These are phyloP conservation scores for Yamadazyma diospyri DNA, from an alignment of 1,139 yeast species.

Conservation along the genomic window DNA sequence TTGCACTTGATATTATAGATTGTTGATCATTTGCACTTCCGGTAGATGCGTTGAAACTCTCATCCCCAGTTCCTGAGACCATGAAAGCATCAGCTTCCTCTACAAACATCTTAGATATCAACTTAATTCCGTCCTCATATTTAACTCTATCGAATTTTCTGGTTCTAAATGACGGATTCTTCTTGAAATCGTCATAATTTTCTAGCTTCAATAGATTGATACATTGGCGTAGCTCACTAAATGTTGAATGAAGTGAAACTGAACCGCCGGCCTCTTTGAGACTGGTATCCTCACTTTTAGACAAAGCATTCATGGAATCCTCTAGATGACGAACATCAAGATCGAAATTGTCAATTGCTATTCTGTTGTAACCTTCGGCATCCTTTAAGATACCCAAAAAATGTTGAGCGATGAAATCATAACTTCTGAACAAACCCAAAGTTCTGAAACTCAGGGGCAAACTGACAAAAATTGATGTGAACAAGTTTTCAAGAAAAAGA, in stretches of 20 bases:
- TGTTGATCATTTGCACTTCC: slow-evolving; percentile 22
- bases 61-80: slow-evolving; percentile 16
- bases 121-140: slow-evolving; percentile 38
- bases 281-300: slow-evolving; percentile 8
- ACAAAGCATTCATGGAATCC: slow-evolving; percentile 30
- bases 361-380: slow-evolving; percentile 38
- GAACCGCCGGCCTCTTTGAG: slow-evolving; percentile 26
- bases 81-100: slow-evolving; percentile 14
- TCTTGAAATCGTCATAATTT: slow-evolving; percentile 37
- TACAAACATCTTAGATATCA: slow-evolving; percentile 36
- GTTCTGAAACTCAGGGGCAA: slow-evolving; percentile 78
- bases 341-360: slow-evolving; percentile 43
- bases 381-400: slow-evolving; percentile 59
- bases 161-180: slow-evolving; percentile 38
- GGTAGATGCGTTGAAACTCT: slow-evolving; percentile 16
- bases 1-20: slow-evolving; percentile 24
- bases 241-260: slow-evolving; percentile 44
- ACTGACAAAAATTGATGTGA: slow-evolving; percentile 80
- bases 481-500: slow-evolving; percentile 80
- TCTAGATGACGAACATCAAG: slow-evolving; percentile 42
- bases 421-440: slow-evolving; percentile 76
- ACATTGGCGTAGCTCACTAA: slow-evolving; percentile 43
- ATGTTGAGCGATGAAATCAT: slow-evolving; percentile 77
- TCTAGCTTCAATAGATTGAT: slow-evolving; percentile 40
- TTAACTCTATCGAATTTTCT: slow-evolving; percentile 40